Evolutionary conservation across 169 alveolate species (phyloP).

Genomic region (Blepharisma undulans): DNA sequence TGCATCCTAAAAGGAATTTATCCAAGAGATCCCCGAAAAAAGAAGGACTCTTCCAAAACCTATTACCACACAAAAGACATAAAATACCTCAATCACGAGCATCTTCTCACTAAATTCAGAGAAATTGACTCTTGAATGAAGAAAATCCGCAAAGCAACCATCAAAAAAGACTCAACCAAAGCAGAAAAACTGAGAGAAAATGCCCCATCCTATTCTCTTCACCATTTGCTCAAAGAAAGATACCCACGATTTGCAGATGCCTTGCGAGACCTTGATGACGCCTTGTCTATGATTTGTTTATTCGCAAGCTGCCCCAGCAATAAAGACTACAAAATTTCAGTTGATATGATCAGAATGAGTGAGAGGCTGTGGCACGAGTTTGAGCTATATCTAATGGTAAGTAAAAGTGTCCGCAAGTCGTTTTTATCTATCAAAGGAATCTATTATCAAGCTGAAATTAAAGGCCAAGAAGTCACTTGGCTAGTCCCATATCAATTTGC

Average conservation of each 20-base stretch:
- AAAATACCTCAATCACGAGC: constrained; percentile 86
- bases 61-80: constrained; percentile 95
- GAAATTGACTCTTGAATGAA: constrained; percentile 90
- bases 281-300: constrained; percentile 93
- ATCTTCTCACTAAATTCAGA: constrained; percentile 85
- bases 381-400: constrained; percentile 77
- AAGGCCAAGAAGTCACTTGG: constrained; percentile 96
- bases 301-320: constrained; percentile 91
- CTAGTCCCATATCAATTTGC: constrained; percentile 96
- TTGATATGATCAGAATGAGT: constrained; percentile 73
- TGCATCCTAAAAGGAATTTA: constrained; percentile 99
- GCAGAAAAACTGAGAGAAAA: constrained; percentile 86
- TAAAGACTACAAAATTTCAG: constrained; percentile 75
- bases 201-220: constrained; percentile 91
- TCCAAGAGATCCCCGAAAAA: constrained; percentile 98
- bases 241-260: constrained; percentile 97
- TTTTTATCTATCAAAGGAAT: constrained; percentile 98
- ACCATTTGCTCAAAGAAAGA: constrained; percentile 94
- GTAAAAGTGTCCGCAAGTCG: constrained; percentile 83
- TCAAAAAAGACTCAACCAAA: constrained; percentile 81
- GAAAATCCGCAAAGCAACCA: constrained; percentile 88
- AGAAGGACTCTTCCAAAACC: constrained; percentile 88
- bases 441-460: constrained; percentile 95
- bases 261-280: constrained; percentile 96
- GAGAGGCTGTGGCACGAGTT: constrained; percentile 85